Evolutionary conservation across 345 rosid genomes (phyloP).

Genomic region (Eucalyptus regnans): DNA sequence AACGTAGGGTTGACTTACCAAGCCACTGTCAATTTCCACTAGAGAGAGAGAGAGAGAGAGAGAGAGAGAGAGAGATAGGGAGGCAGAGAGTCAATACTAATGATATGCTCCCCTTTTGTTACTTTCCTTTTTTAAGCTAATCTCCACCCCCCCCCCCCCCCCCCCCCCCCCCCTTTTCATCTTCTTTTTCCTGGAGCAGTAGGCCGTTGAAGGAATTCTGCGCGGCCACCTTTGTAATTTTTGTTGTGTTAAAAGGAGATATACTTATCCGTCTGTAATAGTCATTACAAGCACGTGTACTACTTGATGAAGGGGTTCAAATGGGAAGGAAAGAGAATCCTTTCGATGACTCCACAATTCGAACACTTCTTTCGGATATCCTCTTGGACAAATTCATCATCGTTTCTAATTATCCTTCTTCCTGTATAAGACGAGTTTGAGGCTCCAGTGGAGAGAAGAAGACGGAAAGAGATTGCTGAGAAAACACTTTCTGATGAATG

Average conservation of each 20-base stretch:
- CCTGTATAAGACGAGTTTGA: background rate
- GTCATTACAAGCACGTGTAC: background rate
- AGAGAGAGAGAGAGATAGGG: background rate
- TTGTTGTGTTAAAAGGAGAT: background rate
- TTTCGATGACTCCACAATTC: background rate
- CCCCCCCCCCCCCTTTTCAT: no score
- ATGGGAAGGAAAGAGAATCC: background rate
- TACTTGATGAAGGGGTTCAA: background rate
- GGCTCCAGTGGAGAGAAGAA: background rate
- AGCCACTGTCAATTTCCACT: slow-evolving; percentile 45
- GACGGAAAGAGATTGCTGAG: background rate
- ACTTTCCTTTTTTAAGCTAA: background rate
- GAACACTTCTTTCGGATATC: background rate
- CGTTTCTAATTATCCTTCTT: background rate
- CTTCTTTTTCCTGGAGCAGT: background rate
- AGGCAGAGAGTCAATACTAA: background rate
- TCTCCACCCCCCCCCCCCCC: no score
- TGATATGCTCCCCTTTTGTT: background rate
- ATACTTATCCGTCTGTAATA: background rate
- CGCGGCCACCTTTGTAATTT: background rate
- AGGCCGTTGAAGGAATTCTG: background rate
- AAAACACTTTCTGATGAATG: background rate
- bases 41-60: background rate
- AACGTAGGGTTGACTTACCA: slow-evolving; percentile 38
- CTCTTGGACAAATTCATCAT: background rate